Evolutionary conservation across 345 rosid species (phyloP), one percentile per base, ranked within the genome.

Genomic region (Boechera retrofracta): DNA sequence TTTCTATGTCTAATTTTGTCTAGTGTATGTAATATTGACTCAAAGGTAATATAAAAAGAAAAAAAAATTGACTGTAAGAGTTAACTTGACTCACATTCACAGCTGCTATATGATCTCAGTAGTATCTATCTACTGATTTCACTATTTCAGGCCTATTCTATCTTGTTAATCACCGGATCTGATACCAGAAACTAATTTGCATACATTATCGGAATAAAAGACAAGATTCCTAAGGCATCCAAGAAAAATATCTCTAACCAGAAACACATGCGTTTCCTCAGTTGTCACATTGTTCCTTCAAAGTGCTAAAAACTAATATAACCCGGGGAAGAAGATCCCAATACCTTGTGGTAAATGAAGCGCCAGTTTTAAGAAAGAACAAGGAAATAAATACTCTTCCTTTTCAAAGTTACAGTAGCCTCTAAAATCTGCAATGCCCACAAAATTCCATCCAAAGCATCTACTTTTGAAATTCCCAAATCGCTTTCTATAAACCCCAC

Each of bases 391-490:
- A 57, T 38, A 7, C 2, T 24, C 42, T 59, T 59, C 56, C 16
- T 64, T 55, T 74, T 35, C 64, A 15, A 24, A 55, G 28, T 28
- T 26, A 28, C 54, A 45, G 66, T 38, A 47, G 42, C 57, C 44
- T 41, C 16, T 24, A 24, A 13, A 66, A 45, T 10, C 65, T 53
- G 36, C 9, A 64, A 13, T 35, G 71, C 58, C 74, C 56, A 68
- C 58, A 74, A 77, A 38, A 51, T 82, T 80, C 83, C 82, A 82
- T 78, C 84, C 88, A 85, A 87, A 80, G 81, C 81, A 71, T 54
- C 78, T 45, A 71, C 81, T 77, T 82, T 70, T 72, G 38, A 47
- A 33, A 67, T 76, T 41, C 36, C 47, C 33, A 69, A 69, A 70
- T 29, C n/a, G 21, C 57, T 45, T 54, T 32, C 72, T 58, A 71